These are phyloP conservation scores for Erucastrum elatum DNA, from an alignment of 345 rosid species.

Conservation along the genomic window DNA sequence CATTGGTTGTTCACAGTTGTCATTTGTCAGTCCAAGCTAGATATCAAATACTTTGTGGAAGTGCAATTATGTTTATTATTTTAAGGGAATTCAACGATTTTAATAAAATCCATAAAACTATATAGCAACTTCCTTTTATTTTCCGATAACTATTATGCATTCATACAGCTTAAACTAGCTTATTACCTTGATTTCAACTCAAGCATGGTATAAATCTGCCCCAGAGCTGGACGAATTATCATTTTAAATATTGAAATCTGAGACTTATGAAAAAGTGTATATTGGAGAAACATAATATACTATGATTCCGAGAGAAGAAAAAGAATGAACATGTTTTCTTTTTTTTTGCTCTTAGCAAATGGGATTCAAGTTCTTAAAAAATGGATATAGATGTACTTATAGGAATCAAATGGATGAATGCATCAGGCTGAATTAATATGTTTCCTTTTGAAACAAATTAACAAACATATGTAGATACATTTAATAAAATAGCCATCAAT, in stretches of 20 bases:
- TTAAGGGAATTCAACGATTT: not conserved
- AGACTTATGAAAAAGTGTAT: not conserved
- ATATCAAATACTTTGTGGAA: not conserved
- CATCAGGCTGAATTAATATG: slow-evolving; percentile 12
- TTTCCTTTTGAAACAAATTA: slow-evolving; percentile 3
- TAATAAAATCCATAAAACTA: not conserved
- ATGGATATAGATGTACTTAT: slow-evolving; percentile 18
- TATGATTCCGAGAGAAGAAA: not conserved
- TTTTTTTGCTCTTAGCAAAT: not conserved
- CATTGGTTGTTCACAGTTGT: slow-evolving; percentile 37
- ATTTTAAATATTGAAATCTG: not conserved
- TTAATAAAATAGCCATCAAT: not conserved
- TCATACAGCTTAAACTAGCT: too few species aligned
- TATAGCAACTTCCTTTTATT: not conserved
- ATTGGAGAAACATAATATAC: not conserved
- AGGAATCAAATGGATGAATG: not conserved
- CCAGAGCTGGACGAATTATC: slow-evolving; percentile 7
- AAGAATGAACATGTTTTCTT: not conserved
- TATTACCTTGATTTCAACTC: too few species aligned
- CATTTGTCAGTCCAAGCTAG: slow-evolving; percentile 25
- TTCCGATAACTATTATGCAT: not conserved
- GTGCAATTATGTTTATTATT: not conserved
- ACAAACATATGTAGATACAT: slow-evolving; percentile 22
- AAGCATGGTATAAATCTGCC: slow-evolving; percentile 26
- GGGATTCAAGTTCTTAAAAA: too few species aligned